phyloP scores from a whole-genome alignment of 2,329 filamentous ascomycete genomes.

The Triangularia verruculosa region DNA sequence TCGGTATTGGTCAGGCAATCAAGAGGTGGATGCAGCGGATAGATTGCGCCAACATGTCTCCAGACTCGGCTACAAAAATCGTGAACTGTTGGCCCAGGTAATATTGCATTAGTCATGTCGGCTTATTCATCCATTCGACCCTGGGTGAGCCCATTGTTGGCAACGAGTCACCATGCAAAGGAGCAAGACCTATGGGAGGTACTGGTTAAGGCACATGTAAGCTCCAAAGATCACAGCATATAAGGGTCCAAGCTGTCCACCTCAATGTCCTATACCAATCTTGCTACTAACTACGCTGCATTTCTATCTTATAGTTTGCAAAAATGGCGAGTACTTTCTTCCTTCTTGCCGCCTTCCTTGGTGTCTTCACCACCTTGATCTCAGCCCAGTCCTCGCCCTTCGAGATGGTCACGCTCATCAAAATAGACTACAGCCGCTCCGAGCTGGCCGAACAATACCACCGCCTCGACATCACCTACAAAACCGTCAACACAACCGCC shows the following conservation, averaged over 20 bases:
- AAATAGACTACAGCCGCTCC: background rate
- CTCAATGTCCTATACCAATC: too few species aligned
- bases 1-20: too few species aligned
- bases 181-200: too few species aligned
- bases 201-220: too few species aligned
- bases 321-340: background rate
- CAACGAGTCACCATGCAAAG: too few species aligned
- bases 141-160: too few species aligned
- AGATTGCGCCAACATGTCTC: background rate
- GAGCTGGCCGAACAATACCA: slow-evolving; percentile 7
- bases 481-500: slow-evolving; percentile 12
- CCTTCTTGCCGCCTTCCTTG: background rate
- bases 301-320: background rate
- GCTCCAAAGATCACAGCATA: too few species aligned
- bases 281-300: too few species aligned
- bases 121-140: too few species aligned
- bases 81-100: too few species aligned
- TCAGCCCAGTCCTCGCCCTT: background rate
- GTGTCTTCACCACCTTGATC: background rate
- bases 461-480: slow-evolving; percentile 14
- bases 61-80: background rate
- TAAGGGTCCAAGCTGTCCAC: background rate
- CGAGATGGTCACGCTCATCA: background rate
- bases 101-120: too few species aligned
- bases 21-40: background rate